phyloP scores from a whole-genome alignment of 129 eudicot genomes.

The Rutidosis leptorrhynchoides region DNA sequence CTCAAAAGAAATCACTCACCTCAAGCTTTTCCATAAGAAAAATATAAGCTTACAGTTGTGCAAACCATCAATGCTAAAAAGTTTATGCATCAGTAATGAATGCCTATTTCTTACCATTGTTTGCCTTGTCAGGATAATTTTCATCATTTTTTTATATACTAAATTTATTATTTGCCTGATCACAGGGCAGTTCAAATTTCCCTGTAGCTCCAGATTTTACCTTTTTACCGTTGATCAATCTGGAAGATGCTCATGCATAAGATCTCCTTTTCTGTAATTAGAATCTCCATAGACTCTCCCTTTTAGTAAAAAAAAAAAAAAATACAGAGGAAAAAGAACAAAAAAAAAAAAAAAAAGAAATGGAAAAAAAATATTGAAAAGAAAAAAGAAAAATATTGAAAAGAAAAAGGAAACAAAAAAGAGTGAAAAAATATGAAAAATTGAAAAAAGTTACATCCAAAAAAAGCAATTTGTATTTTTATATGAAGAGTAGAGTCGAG shows the following conservation, averaged over 20 bases:
- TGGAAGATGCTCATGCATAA: conserved; percentile 32
- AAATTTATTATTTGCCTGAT: conserved; percentile 54
- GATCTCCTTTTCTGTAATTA: background rate
- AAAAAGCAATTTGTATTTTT: background rate
- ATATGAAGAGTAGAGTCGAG: background rate
- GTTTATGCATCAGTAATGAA: too few species aligned
- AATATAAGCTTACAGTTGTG: too few species aligned
- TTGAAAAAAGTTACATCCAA: background rate
- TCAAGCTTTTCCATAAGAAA: too few species aligned
- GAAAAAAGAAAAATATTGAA: background rate
- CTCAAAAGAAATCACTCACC: too few species aligned
- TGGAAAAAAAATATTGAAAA: background rate
- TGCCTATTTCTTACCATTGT: background rate
- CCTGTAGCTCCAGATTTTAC: conserved; percentile 46
- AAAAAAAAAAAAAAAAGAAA: conserved; percentile 7
- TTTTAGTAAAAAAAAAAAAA: conserved; percentile 5
- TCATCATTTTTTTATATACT: conserved; percentile 27
- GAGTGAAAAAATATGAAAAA: background rate
- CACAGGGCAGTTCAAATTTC: conserved; percentile 66
- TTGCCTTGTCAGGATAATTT: conserved; percentile 20
- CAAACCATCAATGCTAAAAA: too few species aligned
- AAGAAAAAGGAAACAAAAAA: background rate
- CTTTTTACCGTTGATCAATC: conserved; percentile 40
- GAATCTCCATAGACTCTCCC: background rate
- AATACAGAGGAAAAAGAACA: conserved; percentile 8